A percentile compares a stretch with the other conserved stretches of the same genome.
phyloP scores from a whole-genome alignment of 2,329 filamentous ascomycete species.

The Epichloe uncinata region DNA sequence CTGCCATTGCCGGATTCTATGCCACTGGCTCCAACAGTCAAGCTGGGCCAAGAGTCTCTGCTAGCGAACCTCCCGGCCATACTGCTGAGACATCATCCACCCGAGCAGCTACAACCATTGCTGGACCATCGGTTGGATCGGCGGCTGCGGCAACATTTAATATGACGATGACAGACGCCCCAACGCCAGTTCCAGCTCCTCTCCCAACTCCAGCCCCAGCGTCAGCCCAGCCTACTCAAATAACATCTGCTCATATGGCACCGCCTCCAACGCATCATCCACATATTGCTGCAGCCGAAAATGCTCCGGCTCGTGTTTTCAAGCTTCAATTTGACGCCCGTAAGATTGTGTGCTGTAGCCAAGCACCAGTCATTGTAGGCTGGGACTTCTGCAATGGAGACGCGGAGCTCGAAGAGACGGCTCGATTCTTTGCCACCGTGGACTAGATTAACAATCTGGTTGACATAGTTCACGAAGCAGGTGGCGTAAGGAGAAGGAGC shows the following conservation, averaged over 20 bases:
- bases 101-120: too few relatives aligned
- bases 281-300: conserved; percentile 32
- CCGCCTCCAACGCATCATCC: conserved; percentile 16
- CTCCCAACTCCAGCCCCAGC: not conserved
- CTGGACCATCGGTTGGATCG: not conserved
- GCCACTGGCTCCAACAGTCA: not conserved
- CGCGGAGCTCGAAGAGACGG: conserved; percentile 61
- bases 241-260: conserved; percentile 1
- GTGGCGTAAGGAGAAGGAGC: not conserved
- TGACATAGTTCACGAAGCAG: not conserved
- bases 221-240: conserved; percentile 11
- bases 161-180: not conserved
- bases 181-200: not conserved
- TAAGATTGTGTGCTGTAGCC: conserved; percentile 87
- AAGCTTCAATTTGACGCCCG: conserved; percentile 93
- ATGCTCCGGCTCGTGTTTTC: conserved; percentile 57
- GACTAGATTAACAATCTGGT: conserved; percentile 19
- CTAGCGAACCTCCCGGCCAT: not conserved
- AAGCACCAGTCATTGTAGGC: conserved; percentile 81
- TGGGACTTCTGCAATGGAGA: conserved; percentile 97
- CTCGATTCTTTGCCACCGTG: conserved; percentile 60
- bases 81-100: too few relatives aligned
- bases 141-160: not conserved
- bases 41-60: not conserved
- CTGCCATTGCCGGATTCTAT: not conserved